Evolutionary conservation across 2,329 filamentous ascomycete species (phyloP).

Genomic region (Myrmaecium sp.): DNA sequence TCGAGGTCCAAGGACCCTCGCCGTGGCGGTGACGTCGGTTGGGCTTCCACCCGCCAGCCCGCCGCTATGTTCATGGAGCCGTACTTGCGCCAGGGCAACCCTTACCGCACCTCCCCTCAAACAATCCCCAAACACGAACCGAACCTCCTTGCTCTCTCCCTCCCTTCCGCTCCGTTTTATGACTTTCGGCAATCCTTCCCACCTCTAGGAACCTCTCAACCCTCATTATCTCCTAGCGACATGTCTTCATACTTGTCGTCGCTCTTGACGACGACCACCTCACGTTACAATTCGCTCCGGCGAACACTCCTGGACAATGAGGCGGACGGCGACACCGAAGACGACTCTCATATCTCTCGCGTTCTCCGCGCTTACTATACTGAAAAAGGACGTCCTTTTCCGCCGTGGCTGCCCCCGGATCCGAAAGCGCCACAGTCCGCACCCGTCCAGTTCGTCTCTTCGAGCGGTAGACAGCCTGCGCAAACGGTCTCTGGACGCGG

Average conservation of each 20-base stretch:
- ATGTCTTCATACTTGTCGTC: slow-evolving; percentile 65
- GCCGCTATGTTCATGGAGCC: background rate
- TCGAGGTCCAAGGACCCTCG: too few species aligned
- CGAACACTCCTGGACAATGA: slow-evolving; percentile 49
- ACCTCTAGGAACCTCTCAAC: background rate
- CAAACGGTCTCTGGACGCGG: slow-evolving; percentile 18
- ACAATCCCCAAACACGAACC: too few species aligned
- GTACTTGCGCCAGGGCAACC: slow-evolving; percentile 1
- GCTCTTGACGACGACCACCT: slow-evolving; percentile 39
- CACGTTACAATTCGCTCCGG: slow-evolving; percentile 40
- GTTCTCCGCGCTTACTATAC: slow-evolving; percentile 85
- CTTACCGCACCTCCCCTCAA: slow-evolving; percentile 1
- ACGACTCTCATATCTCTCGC: slow-evolving; percentile 89
- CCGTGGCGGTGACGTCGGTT: too few species aligned
- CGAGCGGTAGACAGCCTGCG: slow-evolving; percentile 17
- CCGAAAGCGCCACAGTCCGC: slow-evolving; percentile 52
- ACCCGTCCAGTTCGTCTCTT: slow-evolving; percentile 34
- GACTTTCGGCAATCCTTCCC: background rate
- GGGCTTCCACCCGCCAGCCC: too few species aligned
- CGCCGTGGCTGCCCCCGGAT: slow-evolving; percentile 76
- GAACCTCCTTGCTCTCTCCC: background rate
- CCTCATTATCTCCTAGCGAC: background rate
- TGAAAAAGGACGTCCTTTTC: slow-evolving; percentile 69
- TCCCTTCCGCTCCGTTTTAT: too few species aligned
- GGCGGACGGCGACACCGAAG: slow-evolving; percentile 43